Evolutionary conservation across 164 flowering plant species (phyloP).

Genomic region (Litsea cubeba): DNA sequence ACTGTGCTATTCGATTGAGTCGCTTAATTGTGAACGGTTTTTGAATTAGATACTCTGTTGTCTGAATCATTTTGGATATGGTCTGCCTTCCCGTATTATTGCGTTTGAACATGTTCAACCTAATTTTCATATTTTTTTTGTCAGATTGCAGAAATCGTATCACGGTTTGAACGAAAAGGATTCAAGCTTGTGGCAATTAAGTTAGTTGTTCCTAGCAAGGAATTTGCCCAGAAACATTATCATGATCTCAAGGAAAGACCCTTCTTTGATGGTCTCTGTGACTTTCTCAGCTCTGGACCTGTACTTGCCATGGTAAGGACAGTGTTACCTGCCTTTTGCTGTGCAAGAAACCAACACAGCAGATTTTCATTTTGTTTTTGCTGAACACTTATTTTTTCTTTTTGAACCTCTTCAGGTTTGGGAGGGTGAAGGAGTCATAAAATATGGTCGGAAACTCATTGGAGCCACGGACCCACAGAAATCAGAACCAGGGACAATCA

Average conservation of each 20-base stretch:
- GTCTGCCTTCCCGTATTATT: not conserved
- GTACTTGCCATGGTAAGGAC: constrained; percentile 86
- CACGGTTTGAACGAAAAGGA: constrained; percentile 94
- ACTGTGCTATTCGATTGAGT: not conserved
- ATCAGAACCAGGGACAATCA: constrained; percentile 97
- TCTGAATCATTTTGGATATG: not conserved
- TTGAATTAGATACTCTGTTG: not conserved
- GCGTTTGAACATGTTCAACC: not conserved
- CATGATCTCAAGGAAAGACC: constrained; percentile 94
- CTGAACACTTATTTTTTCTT: not conserved
- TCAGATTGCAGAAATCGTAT: constrained; percentile 84
- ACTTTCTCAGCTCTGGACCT: constrained; percentile 98
- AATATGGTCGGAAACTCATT: constrained; percentile 87
- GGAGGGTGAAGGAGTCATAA: constrained; percentile 99
- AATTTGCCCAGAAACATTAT: constrained; percentile 88
- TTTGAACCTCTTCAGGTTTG: constrained; percentile 56
- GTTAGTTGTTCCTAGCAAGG: constrained; percentile 76
- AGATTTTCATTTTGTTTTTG: not conserved
- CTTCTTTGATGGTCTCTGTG: constrained; percentile 87
- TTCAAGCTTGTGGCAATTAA: constrained; percentile 92
- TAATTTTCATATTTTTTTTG: not conserved
- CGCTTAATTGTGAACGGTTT: not conserved
- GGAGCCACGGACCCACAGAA: constrained; percentile 98
- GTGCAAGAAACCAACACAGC: not conserved
- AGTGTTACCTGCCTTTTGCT: not conserved